Evolutionary conservation across 2,329 filamentous ascomycete species (phyloP).

Genomic region (Calonectria pseudoreteaudii): DNA sequence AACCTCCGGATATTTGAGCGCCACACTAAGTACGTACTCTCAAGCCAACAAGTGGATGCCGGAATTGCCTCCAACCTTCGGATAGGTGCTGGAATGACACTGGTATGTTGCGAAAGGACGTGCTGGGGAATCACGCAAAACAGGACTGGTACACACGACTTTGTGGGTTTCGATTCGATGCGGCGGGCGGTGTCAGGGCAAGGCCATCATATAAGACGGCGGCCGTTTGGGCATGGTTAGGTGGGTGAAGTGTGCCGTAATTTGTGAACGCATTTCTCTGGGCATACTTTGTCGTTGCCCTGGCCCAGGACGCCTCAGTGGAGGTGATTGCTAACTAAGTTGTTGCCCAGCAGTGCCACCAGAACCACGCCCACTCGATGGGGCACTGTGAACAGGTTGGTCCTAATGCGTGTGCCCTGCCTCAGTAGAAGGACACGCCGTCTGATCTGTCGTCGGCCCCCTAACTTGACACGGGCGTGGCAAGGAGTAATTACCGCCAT

Average conservation of each 20-base stretch:
- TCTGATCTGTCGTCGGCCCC: not conserved
- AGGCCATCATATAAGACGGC: not conserved
- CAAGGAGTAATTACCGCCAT: not conserved
- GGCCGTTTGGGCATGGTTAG: not conserved
- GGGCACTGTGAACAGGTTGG: not conserved
- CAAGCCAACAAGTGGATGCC: not conserved
- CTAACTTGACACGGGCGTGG: not conserved
- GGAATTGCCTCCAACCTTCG: not conserved
- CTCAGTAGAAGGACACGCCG: not conserved
- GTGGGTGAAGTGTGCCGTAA: not conserved
- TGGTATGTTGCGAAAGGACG: not conserved
- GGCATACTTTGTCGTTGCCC: not conserved
- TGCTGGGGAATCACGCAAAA: not conserved
- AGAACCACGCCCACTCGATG: not conserved
- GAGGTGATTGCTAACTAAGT: not conserved
- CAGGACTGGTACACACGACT: not conserved
- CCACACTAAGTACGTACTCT: not conserved
- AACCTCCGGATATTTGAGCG: not conserved
- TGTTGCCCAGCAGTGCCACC: constrained; percentile 9
- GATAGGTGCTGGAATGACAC: not conserved
- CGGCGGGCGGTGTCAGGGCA: no score
- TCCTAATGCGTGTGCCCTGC: not conserved
- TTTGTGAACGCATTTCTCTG: not conserved
- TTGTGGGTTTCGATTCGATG: not conserved
- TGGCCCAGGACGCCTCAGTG: not conserved